Conservation (phyloP, 768 basidiomycete species). For the Amanita fuliginea region DNA sequence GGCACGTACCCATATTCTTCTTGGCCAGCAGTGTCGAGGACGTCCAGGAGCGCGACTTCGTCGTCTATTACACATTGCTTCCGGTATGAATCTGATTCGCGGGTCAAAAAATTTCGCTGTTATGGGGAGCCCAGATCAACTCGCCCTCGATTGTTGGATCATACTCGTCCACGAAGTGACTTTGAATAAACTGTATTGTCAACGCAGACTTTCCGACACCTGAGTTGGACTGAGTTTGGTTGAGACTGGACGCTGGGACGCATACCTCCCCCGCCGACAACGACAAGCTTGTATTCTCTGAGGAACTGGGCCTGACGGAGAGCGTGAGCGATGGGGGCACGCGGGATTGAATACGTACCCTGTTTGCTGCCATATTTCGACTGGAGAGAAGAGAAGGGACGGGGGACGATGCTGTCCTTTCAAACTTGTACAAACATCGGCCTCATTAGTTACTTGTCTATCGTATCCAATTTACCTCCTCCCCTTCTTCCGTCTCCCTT, state of each 20-base stretch:
- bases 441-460: not conserved
- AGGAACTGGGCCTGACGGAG: constrained; percentile 68
- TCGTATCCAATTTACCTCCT: constrained; percentile 23
- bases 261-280: constrained; percentile 92
- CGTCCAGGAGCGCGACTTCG: constrained; percentile 95
- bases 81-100: constrained; percentile 77
- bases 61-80: constrained; percentile 98
- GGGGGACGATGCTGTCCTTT: not conserved
- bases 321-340: constrained; percentile 4
- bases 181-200: constrained; percentile 98
- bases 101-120: constrained; percentile 3
- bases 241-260: not conserved
- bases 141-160: constrained; percentile 93
- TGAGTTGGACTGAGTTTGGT: constrained; percentile 11
- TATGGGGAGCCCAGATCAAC: constrained; percentile 8
- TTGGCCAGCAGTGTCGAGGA: constrained; percentile 95
- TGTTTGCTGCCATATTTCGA: constrained; percentile 23
- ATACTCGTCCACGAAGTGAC: constrained; percentile 85
- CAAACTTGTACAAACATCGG: constrained; percentile 2
- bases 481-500: constrained; percentile 47
- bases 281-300: constrained; percentile 96
- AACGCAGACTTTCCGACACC: constrained; percentile 70
- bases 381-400: constrained; percentile 8
- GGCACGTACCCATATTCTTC: constrained; percentile 88
- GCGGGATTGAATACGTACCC: constrained; percentile 17